Percentiles rank a stretch among this genome's conserved stretches.
phyloP scores from a whole-genome alignment of 176 grass and related monocot species.

The Otatea glauca region DNA sequence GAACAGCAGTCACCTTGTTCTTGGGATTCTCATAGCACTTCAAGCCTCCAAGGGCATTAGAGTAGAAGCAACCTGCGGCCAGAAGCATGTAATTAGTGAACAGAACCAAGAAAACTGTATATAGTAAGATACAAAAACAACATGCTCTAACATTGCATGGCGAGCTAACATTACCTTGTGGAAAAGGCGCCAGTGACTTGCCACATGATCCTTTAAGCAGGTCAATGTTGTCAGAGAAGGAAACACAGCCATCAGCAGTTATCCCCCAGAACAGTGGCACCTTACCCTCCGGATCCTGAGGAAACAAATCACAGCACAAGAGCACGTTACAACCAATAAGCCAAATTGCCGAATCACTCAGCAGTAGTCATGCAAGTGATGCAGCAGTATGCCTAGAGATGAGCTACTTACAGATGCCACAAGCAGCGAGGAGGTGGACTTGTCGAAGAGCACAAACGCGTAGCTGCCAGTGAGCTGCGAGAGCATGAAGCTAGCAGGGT shows the following conservation, averaged over 20 bases:
- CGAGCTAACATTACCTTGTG: constrained; percentile 58
- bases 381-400: not conserved
- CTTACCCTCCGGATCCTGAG: constrained; percentile 72
- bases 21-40: constrained; percentile 97
- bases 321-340: not conserved
- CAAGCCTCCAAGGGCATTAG: constrained; percentile 75
- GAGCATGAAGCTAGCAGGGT: constrained; percentile 87
- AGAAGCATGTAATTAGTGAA: not conserved
- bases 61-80: constrained; percentile 87
- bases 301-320: not conserved
- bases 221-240: constrained; percentile 78
- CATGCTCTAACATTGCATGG: not conserved
- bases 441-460: constrained; percentile 92
- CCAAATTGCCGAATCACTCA: not conserved
- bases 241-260: constrained; percentile 80
- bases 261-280: constrained; percentile 85
- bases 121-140: not conserved
- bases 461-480: constrained; percentile 75
- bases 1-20: constrained; percentile 84
- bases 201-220: constrained; percentile 94
- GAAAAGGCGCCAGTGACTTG: constrained; percentile 92
- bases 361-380: not conserved
- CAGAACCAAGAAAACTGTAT: not conserved
- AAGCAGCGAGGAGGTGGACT: constrained; percentile 69
- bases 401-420: constrained; percentile 69